Conservation (phyloP, 331 rosid species). For the Pyrus hybrid region DNA sequence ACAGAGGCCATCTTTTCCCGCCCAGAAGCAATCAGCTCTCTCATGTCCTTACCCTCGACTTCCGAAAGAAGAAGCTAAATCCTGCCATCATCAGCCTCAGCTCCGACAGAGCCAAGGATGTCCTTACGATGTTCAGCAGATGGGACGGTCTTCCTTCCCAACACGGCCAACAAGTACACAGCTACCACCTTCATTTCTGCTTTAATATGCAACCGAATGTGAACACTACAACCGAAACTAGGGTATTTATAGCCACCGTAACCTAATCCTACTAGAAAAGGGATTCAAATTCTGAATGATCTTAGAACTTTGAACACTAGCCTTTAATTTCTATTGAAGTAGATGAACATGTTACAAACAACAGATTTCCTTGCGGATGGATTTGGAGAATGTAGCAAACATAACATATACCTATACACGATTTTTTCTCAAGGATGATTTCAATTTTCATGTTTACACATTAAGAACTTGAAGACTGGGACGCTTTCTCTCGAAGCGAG, state of each 20-base stretch:
- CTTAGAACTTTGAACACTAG: neutral
- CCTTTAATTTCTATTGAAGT: neutral
- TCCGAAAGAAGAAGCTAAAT: slow-evolving; percentile 1
- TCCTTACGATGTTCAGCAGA: neutral
- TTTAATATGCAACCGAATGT: too few relatives aligned
- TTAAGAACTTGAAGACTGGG: slow-evolving; percentile 30
- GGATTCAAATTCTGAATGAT: neutral
- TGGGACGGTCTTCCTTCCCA: neutral
- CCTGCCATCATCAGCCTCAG: slow-evolving; percentile 20
- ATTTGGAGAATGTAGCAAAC: neutral
- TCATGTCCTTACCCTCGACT: slow-evolving; percentile 27
- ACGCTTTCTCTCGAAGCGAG: slow-evolving; percentile 43
- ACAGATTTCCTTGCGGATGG: neutral
- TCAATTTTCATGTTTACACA: neutral
- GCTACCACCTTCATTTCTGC: neutral
- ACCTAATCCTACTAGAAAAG: too few relatives aligned
- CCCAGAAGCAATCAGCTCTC: slow-evolving; percentile 28
- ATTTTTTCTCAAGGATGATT: neutral
- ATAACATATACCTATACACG: neutral
- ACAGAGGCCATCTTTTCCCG: slow-evolving; percentile 31
- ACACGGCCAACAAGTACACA: neutral
- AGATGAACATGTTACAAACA: neutral
- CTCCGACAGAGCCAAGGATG: slow-evolving; percentile 23
- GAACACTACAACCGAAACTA: too few relatives aligned
- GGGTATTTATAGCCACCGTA: too few relatives aligned